Base-by-base conservation (phyloP, 2,329 filamentous ascomycete genomes). In the Biscogniauxia marginata region DNA sequence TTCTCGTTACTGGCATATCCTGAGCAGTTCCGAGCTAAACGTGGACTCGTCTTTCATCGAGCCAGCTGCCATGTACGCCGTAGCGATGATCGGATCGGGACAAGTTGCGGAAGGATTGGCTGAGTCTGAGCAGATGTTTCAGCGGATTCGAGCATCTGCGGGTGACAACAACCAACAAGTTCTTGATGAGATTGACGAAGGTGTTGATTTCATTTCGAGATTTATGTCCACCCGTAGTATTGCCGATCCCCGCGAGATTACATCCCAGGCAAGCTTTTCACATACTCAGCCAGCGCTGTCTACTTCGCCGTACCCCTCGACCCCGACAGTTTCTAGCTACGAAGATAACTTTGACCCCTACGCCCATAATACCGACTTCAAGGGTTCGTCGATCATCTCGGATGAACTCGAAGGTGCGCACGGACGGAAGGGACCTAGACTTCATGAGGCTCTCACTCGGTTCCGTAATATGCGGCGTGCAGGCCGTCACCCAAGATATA, bases 391-490 rank as follows among this genome's bases (percentile, higher is more conserved):
- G 16, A 80, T 91, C 56, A 97, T 98, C 68, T 90, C 91, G 0
- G 93, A 97, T 61, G 84, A 95, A 63, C 83, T 98, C 20, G 93
- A 98, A 76, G 90, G 88, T 67, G 83, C 84, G 43, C 86, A 87
- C 66, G 89, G 88, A 50, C 86, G 89, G 57, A 85, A 87, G 63
- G 87, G 86, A 20, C 83, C 86, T 52, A 86, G 88, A 63, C 80
- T 97, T 58, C 88, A 88, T 61, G 91, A 96, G 62, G 91, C 92
- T 34, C 77, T 98, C 60, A 82, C 81, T 61, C 89, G 91, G 65
- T 91, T 98, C 75, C 90, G 88, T 71, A 96, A 96, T 76, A 96
- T 97, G 79, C 92, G 95, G 62, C 91, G 93, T 57, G 85, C 90
- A 68, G 93, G 93, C 61, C 88, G 92, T 70, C 92, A 97, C 71